Percentiles rank a stretch among this genome's conserved stretches.
Evolutionary conservation across 2,329 filamentous ascomycete genomes (phyloP).

Genomic region (Cladosporium sp.): DNA sequence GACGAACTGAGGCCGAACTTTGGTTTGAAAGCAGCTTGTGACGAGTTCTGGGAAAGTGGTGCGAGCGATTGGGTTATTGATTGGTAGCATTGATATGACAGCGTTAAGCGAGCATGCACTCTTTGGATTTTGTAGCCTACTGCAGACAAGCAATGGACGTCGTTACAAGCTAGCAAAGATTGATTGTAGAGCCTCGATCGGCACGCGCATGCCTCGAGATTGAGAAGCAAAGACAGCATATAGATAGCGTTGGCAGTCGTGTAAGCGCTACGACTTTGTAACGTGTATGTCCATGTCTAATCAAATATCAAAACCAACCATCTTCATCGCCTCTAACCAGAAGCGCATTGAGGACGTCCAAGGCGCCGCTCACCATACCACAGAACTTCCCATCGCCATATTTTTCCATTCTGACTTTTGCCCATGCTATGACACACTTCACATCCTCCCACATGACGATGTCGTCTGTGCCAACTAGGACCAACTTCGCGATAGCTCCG

Average conservation of each 20-base stretch:
- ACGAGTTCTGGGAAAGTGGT: constrained; percentile 82
- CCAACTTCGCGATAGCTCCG: constrained; percentile 5
- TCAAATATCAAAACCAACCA: constrained; percentile 21
- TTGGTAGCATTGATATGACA: constrained; percentile 19
- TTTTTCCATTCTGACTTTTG: constrained; percentile 22
- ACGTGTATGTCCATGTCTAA: too few species aligned
- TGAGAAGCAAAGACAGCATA: too few species aligned
- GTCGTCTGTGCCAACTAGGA: neutral
- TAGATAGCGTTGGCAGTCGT: too few species aligned
- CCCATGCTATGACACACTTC: constrained; percentile 22
- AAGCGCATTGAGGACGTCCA: constrained; percentile 27
- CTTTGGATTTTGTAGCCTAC: too few species aligned
- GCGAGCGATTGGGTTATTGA: constrained; percentile 69
- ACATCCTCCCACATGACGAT: constrained; percentile 16
- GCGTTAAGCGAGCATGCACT: neutral
- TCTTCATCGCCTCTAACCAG: constrained; percentile 23
- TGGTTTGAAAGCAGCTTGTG: constrained; percentile 73
- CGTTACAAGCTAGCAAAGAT: too few species aligned
- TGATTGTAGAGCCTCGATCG: too few species aligned
- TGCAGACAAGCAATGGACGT: too few species aligned
- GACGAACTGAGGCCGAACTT: constrained; percentile 77
- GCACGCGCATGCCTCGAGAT: too few species aligned
- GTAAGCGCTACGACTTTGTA: too few species aligned
- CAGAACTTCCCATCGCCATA: constrained; percentile 21
- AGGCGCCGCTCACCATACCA: constrained; percentile 22